Base-by-base conservation (phyloP, 441 rosid genomes). In the Eutrema salsugineum region DNA sequence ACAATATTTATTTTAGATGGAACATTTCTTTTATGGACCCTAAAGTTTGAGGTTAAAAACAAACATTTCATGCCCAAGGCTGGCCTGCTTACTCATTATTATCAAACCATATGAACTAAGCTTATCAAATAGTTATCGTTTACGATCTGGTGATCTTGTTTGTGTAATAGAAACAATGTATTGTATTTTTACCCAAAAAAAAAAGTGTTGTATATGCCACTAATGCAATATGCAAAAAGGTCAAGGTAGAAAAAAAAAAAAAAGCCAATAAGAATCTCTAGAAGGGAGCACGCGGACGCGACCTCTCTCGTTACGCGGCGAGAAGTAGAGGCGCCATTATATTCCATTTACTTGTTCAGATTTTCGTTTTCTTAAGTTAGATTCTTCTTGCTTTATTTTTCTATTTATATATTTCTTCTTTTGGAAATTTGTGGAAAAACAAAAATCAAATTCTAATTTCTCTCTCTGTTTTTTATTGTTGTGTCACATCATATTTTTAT, bases 241-340 rank as follows among this genome's bases (percentile, higher is more conserved):
- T 6, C 15, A 44, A 63, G 48, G 50, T 39, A 20, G 71, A 24
- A 40, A 55, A 44, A 24, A 7, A 5, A 35, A 58, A 30, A 6
- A 30, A 30, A 49, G 36, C 55, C 64, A 56, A 55, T n/a, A 65
- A 36, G 77, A 73, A 73, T 73, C 59, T 59, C 19, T 28, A 56
- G 35, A 38, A 58, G 36, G 11, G 42, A 60, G 63, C 58, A 64
- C 32, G 69, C 62, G 59, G 54, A 75, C 74, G 46, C 58, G 74
- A 20, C 69, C 69, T 67, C 73, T 50, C 40, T 50, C 3, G 78
- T 38, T 69, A 75, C 79, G 70, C 79, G 79, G 79, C 75, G 60
- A 62, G 20, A 55, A 28, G 79, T 19, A 46, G 44, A 53, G 11
- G 19, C 43, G 19, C 53, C 58, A 46, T 8, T 46, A 11, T 68